Evolutionary conservation across 352 stramenopile species (phyloP).

Genomic region (Thalassiosira oceanica): DNA sequence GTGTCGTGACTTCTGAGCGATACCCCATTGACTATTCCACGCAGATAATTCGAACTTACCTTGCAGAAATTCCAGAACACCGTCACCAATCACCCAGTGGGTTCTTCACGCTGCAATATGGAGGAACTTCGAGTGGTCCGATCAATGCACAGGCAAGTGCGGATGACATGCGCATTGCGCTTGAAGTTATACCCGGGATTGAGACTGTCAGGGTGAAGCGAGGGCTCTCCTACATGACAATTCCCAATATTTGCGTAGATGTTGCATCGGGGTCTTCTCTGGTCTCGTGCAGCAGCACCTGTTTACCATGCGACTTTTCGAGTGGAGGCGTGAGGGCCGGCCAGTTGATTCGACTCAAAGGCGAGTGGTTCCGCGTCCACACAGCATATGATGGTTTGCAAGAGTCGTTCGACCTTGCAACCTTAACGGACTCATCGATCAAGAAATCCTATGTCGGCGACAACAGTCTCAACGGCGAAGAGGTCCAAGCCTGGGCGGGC

Average conservation of each 20-base stretch:
- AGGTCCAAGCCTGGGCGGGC: slow-evolving; percentile 67
- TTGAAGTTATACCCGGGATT: slow-evolving; percentile 84
- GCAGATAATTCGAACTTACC: slow-evolving; percentile 56
- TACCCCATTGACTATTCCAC: slow-evolving; percentile 48
- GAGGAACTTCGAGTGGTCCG: slow-evolving; percentile 75
- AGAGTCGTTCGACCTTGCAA: slow-evolving; percentile 65
- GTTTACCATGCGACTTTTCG: slow-evolving; percentile 51
- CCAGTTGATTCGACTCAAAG: slow-evolving; percentile 62
- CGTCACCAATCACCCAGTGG: slow-evolving; percentile 76
- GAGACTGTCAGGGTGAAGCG: slow-evolving; percentile 79
- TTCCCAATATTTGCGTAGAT: slow-evolving; percentile 41
- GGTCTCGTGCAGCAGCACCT: slow-evolving; percentile 39
- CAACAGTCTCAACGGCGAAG: slow-evolving; percentile 23
- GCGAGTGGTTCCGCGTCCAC: slow-evolving; percentile 66
- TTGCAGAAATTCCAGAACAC: slow-evolving; percentile 1
- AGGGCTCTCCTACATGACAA: slow-evolving; percentile 19
- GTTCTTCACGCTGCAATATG: slow-evolving; percentile 87
- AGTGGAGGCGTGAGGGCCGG: slow-evolving; percentile 48
- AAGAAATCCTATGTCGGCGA: slow-evolving; percentile 53
- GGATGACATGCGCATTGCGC: slow-evolving; percentile 82
- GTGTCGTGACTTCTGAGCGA: slow-evolving; percentile 10
- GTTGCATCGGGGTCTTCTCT: slow-evolving; percentile 32
- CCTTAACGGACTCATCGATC: slow-evolving; percentile 63
- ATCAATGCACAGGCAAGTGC: slow-evolving; percentile 87
- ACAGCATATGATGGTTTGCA: slow-evolving; percentile 54